These are phyloP conservation scores for Aspergillus sp. DNA, from an alignment of 2,329 filamentous ascomycete species.

Conservation along the genomic window DNA sequence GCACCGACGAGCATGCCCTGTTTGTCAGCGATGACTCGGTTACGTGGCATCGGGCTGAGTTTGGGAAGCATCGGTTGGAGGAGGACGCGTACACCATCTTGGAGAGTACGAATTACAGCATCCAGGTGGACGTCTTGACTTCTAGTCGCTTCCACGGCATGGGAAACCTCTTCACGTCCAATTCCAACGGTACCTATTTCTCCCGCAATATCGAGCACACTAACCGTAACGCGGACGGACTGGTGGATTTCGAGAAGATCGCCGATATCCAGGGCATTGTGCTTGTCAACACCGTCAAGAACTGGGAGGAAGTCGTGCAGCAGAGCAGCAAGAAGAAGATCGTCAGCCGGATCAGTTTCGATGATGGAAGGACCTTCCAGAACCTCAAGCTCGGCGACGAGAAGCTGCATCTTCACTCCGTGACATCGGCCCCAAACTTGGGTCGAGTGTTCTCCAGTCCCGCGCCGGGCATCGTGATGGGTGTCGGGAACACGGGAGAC, in stretches of 20 bases:
- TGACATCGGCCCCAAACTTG: slow-evolving; percentile 73
- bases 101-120: slow-evolving; percentile 95
- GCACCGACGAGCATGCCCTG: slow-evolving; percentile 83
- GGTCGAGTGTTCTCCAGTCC: slow-evolving; percentile 89
- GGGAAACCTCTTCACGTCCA: slow-evolving; percentile 88
- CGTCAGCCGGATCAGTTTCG: slow-evolving; percentile 79
- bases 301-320: slow-evolving; percentile 63
- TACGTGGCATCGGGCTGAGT: slow-evolving; percentile 86
- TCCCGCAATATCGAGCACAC: slow-evolving; percentile 86
- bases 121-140: slow-evolving; percentile 89
- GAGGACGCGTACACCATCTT: slow-evolving; percentile 83
- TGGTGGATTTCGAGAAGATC: slow-evolving; percentile 94
- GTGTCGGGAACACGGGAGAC: slow-evolving; percentile 79
- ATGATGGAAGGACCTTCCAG: slow-evolving; percentile 84
- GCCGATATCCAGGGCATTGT: slow-evolving; percentile 86
- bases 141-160: slow-evolving; percentile 55
- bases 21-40: slow-evolving; percentile 79
- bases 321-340: slow-evolving; percentile 56
- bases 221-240: slow-evolving; percentile 66
- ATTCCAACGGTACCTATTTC: slow-evolving; percentile 95
- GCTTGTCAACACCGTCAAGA: slow-evolving; percentile 80
- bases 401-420: slow-evolving; percentile 78
- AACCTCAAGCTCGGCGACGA: slow-evolving; percentile 59
- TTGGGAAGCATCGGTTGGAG: slow-evolving; percentile 77
- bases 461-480: slow-evolving; percentile 89